Conservation (phyloP, 1,139 yeast species). For the Pichia sp. region DNA sequence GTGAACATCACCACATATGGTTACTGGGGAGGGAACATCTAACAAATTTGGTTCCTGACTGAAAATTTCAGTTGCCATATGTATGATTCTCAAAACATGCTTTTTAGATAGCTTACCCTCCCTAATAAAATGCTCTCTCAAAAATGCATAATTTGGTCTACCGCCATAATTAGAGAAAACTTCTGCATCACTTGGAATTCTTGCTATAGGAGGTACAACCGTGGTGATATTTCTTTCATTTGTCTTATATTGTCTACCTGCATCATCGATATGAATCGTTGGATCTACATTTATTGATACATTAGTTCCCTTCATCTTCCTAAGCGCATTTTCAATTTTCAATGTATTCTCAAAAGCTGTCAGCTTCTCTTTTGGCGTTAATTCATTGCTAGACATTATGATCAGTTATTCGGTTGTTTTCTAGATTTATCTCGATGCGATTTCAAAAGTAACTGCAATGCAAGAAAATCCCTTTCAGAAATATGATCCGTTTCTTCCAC, state of each 20-base stretch:
- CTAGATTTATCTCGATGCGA: too few species aligned
- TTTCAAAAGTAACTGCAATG: too few species aligned
- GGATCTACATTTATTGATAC: slow-evolving; percentile 31
- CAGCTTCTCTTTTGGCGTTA: slow-evolving; percentile 12
- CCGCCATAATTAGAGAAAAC: slow-evolving; percentile 51
- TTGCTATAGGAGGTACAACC: slow-evolving; percentile 64
- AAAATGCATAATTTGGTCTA: slow-evolving; percentile 63
- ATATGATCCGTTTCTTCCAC: too few species aligned
- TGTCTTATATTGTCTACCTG: slow-evolving; percentile 61
- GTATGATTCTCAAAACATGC: slow-evolving; percentile 65
- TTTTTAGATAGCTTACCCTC: slow-evolving; percentile 75
- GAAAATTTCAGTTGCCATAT: slow-evolving; percentile 61
- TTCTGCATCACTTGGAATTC: slow-evolving; percentile 58
- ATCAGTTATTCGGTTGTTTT: too few species aligned
- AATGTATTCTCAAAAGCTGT: slow-evolving; percentile 38
- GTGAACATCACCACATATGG: slow-evolving; percentile 94
- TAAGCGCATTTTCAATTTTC: slow-evolving; percentile 68
- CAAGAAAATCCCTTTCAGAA: too few species aligned
- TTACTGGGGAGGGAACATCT: slow-evolving; percentile 84
- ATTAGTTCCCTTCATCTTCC: slow-evolving; percentile 49
- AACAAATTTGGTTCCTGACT: slow-evolving; percentile 71
- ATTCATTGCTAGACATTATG: not conserved
- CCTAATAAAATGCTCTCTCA: slow-evolving; percentile 63
- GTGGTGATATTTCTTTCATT: slow-evolving; percentile 56
- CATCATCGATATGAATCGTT: slow-evolving; percentile 54